phyloP scores from a whole-genome alignment of 257 asterid species.

The Solanum rostratum region DNA sequence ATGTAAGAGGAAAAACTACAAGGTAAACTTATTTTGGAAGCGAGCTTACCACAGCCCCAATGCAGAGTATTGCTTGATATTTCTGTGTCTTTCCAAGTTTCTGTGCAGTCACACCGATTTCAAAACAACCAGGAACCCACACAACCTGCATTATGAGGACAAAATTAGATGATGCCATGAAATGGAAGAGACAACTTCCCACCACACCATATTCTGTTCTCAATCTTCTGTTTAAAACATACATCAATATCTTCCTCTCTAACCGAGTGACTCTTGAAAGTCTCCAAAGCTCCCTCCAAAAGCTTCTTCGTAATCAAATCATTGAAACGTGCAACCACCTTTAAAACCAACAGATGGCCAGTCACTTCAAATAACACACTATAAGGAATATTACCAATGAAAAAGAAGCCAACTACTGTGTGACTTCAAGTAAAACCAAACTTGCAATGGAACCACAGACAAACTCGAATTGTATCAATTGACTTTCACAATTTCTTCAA shows the following conservation, averaged over 20 bases:
- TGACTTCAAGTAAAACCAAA: background rate
- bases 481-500: background rate
- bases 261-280: constrained; percentile 73
- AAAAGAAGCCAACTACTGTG: background rate
- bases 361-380: background rate
- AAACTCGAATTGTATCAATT: background rate
- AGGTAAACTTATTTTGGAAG: background rate
- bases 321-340: constrained; percentile 98
- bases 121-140: constrained; percentile 97
- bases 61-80: constrained; percentile 78
- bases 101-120: constrained; percentile 75
- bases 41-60: constrained; percentile 91
- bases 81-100: constrained; percentile 72
- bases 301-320: constrained; percentile 74
- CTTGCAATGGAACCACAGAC: background rate
- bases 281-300: constrained; percentile 87
- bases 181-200: background rate
- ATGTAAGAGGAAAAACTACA: background rate
- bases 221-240: constrained; percentile 9
- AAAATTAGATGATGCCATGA: background rate
- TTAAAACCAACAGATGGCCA: constrained; percentile 3
- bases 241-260: constrained; percentile 89
- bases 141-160: constrained; percentile 41
- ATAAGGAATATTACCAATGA: background rate
- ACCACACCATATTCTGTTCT: background rate